Percentiles rank a stretch among this genome's conserved stretches.
Conservation (phyloP, 148 eudicot species). For the Cornus kousa region DNA sequence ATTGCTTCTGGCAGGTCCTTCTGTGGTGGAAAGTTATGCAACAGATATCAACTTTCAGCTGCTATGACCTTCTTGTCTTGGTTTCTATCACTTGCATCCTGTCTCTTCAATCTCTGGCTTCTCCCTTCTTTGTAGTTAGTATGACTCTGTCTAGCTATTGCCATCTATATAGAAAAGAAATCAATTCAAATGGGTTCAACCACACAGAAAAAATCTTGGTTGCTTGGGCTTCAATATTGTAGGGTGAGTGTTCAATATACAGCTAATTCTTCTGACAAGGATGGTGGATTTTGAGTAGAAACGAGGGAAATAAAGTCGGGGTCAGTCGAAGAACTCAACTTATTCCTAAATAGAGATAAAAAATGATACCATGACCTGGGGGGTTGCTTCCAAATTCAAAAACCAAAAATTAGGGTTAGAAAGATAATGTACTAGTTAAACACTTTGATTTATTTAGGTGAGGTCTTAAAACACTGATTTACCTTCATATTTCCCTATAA, state of each 20-base stretch:
- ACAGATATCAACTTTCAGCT: slow-evolving; percentile 72
- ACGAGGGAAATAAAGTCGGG: neutral
- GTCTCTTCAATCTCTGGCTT: slow-evolving; percentile 84
- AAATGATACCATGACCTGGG: too few species aligned
- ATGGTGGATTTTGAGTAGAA: neutral
- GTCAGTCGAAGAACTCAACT: neutral
- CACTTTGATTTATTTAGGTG: too few species aligned
- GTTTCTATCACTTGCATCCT: slow-evolving; percentile 67
- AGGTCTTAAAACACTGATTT: too few species aligned
- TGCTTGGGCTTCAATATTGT: neutral
- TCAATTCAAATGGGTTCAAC: slow-evolving; percentile 12
- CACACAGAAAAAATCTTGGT: neutral
- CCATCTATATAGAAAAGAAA: slow-evolving; percentile 4
- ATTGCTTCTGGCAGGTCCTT: slow-evolving; percentile 33
- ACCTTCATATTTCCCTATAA: too few species aligned
- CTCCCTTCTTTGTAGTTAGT: slow-evolving; percentile 42
- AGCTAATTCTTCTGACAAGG: neutral
- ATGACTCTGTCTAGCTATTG: neutral
- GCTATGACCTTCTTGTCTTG: slow-evolving; percentile 89
- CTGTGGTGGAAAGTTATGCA: slow-evolving; percentile 53
- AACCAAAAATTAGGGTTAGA: too few species aligned
- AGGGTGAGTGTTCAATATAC: too few species aligned
- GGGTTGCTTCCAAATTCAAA: too few species aligned
- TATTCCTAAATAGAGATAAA: too few species aligned
- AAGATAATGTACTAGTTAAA: too few species aligned